Evolutionary conservation across 176 grass and related monocot genomes (phyloP), one percentile per base, ranked within the genome.

Genomic region (Triticum urartu): DNA sequence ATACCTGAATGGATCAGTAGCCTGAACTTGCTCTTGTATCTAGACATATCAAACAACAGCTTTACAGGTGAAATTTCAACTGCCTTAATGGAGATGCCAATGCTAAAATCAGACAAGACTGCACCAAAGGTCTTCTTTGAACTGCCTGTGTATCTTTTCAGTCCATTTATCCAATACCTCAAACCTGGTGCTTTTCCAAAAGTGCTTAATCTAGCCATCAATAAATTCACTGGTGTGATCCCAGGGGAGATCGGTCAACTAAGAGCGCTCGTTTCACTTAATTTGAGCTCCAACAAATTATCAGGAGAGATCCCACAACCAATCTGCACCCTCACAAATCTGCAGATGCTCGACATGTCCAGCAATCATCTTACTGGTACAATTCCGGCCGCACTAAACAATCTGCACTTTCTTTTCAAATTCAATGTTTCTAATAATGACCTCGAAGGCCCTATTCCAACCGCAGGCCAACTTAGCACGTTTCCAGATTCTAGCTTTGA

Each of bases 401-500:
- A 61, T 2, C 65, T 88, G 4, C 7, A 91, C 42, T 91, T 91
- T n/a, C 80, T 91, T 5, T 73, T 74, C 3, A 1, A 5, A 24
- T 52, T 91, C 59, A 88, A 76, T 10, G 13, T 84, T 77, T 85
- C 81, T 24, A 9, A 75, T 18, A 90, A 90, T 33, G 70, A 87
- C 3, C 56, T 90, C 0, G 61, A 87, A 66, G 89, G 89, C 5
- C 38, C 67, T 14, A 36, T 91, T 73, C 85, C 89, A 8, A 40
- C 0, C 0, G 15, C 7, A 56, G 79, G 50, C 0, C 89, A 91
- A 11, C 11, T 91, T 6, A 34, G 10, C 21, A 88, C 67, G 6
- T 91, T 91, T 72, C 56, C 50, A 11, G 18, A 1, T 5, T 88
- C 81, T 52, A 91, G 85, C 36, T 91, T 80, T 21, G 85, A 84